phyloP scores from a whole-genome alignment of 1,284 basidiomycete species.

The Ustilago xerochloae region DNA sequence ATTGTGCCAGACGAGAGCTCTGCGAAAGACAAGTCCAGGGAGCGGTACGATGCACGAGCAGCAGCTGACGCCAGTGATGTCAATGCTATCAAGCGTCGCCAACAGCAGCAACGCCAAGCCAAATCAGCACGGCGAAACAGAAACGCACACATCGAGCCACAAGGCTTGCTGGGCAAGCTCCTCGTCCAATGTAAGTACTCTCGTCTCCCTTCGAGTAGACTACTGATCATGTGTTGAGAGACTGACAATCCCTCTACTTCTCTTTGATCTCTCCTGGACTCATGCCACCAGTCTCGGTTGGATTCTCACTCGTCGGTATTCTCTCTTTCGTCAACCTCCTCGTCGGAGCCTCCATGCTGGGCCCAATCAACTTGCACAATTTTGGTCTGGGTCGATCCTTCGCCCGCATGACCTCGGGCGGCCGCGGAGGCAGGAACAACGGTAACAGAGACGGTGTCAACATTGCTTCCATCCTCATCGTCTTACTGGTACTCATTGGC shows the following conservation, averaged over 20 bases:
- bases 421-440: constrained; percentile 22
- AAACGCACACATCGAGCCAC: neutral
- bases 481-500: constrained; percentile 52
- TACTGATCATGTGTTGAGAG: no score
- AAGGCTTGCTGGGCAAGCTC: constrained; percentile 33
- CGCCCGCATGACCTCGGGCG: constrained; percentile 42
- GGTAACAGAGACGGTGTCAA: constrained; percentile 41
- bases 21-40: constrained; percentile 1
- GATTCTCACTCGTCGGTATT: constrained; percentile 55
- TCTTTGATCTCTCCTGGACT: neutral
- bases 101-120: neutral
- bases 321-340: constrained; percentile 52
- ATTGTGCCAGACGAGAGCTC: neutral
- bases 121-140: constrained; percentile 3
- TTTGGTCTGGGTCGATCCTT: constrained; percentile 53
- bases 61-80: constrained; percentile 14
- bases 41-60: constrained; percentile 35
- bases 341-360: constrained; percentile 43
- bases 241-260: neutral
- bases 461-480: constrained; percentile 45
- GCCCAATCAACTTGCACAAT: constrained; percentile 52
- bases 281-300: constrained; percentile 36
- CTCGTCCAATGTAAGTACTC: constrained; percentile 37
- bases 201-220: neutral
- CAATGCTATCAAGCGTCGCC: constrained; percentile 8